phyloP scores from a whole-genome alignment of 345 rosid genomes.

The Eucalyptus marginata region DNA sequence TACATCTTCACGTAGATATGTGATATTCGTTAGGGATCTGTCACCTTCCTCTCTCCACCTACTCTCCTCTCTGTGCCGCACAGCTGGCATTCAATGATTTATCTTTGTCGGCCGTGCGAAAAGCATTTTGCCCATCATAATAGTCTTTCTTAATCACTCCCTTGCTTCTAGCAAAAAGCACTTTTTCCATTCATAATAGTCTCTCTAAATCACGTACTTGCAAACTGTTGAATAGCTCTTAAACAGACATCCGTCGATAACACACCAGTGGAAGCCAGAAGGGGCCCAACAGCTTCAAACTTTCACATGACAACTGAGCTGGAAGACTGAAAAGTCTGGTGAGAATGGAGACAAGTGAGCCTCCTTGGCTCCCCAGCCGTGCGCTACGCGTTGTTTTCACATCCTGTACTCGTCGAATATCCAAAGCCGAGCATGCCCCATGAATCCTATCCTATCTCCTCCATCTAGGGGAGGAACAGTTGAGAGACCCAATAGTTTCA shows the following conservation, averaged over 20 bases:
- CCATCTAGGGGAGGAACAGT: not conserved
- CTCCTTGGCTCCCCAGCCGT: not conserved
- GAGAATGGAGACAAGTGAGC: not conserved
- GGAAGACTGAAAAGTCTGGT: not conserved
- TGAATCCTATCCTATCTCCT: not conserved
- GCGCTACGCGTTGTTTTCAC: not conserved
- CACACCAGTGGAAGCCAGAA: not conserved
- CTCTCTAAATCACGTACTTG: not conserved
- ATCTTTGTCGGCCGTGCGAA: not conserved
- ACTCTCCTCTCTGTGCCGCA: slow-evolving; percentile 23
- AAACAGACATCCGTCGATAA: not conserved
- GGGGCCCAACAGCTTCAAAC: not conserved
- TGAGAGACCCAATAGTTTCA: not conserved
- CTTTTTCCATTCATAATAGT: not conserved
- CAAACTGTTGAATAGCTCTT: not conserved
- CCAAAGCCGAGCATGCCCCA: not conserved
- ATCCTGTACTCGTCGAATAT: not conserved
- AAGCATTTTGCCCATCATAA: not conserved
- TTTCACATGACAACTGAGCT: not conserved
- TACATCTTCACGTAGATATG: not conserved
- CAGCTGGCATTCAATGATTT: slow-evolving; percentile 30
- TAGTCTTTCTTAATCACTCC: not conserved
- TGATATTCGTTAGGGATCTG: slow-evolving; percentile 4
- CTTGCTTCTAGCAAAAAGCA: not conserved
- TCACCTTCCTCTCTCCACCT: slow-evolving; percentile 23